Evolutionary conservation across 257 asterid species (phyloP), one percentile per base, ranked within the genome.

Genomic region (Nemophila menziesii): DNA sequence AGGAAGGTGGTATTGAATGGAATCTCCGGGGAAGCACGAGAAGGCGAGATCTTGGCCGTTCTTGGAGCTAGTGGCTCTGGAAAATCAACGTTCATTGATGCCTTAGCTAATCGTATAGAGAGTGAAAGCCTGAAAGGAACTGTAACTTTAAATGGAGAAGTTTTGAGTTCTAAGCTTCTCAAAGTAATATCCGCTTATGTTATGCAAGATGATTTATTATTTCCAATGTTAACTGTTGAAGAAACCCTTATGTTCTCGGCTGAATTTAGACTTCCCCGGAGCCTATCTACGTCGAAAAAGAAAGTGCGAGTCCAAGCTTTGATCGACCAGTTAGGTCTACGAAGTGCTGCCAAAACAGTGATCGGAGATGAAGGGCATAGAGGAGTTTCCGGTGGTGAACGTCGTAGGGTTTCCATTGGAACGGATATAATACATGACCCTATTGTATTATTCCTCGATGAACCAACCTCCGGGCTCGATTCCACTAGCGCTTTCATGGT

Each of bases 391-490:
- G 76, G 76, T 13, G 76, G 76, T 1, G 69, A 69, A 52, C 46
- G 76, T 1, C 64, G 76, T 1, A 65, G 76, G 12, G 76, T 69
- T 8, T 69, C 76, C 0, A 69, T 69, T 24, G 72, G 76, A 8
- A 69, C 33, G 0, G 72, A 69, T 55, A 69, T 69, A 36, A 64
- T 69, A 40, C 76, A 69, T 38, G 76, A 69, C 15, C 76, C 76
- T 2, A 54, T 69, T 18, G 29, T 64, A 15, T 50, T 79, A 38
- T 75, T 75, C 41, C 82, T 79, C 5, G 92, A 75, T 22, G 86
- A 79, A 13, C 92, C 92, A 3, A 79, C 92, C 0, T 79, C 92
- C 0, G 86, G 86, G 20, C 74, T 79, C 1, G 92, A 79, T 44
- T 79, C 92, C 9, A 79, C 92, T 33, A 75, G 75, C 12, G 82